A percentile compares a stretch with the other conserved stretches of the same genome.
phyloP scores from a whole-genome alignment of 2,329 filamentous ascomycete species.

The Ascochyta rabiei region DNA sequence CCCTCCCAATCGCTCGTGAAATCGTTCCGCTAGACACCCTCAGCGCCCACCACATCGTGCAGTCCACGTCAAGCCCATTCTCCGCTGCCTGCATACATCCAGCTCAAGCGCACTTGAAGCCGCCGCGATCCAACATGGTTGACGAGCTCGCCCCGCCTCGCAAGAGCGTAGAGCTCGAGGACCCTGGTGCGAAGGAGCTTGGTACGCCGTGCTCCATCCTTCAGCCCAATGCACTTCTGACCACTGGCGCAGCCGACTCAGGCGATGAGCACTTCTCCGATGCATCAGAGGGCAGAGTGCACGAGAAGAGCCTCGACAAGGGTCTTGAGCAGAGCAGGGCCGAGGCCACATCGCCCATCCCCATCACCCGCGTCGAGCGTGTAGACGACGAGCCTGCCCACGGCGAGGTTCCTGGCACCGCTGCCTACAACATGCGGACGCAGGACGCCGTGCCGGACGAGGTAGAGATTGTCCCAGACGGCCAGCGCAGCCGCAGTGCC shows the following conservation, averaged over 20 bases:
- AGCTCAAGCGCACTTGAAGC: neutral
- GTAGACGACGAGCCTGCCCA: conserved; percentile 64
- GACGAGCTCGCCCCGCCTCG: conserved; percentile 59
- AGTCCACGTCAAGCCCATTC: neutral
- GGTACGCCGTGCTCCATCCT: conserved; percentile 49
- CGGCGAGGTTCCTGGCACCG: conserved; percentile 67
- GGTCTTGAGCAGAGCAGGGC: conserved; percentile 44
- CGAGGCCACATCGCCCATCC: conserved; percentile 59
- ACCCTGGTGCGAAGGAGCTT: conserved; percentile 62
- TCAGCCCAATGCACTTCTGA: conserved; percentile 15
- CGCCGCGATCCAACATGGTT: conserved; percentile 36
- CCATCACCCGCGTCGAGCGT: conserved; percentile 67
- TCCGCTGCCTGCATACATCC: neutral
- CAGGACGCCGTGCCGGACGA: conserved; percentile 69
- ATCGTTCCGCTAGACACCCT: neutral
- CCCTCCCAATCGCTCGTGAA: neutral
- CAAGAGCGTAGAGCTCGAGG: conserved; percentile 62
- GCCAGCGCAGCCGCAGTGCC: conserved; percentile 46
- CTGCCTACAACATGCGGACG: conserved; percentile 62
- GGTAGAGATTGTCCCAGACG: conserved; percentile 61
- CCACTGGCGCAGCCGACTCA: conserved; percentile 43
- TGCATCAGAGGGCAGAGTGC: conserved; percentile 62
- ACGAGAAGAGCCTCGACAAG: conserved; percentile 7
- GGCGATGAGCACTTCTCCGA: conserved; percentile 70
- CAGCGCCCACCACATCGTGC: neutral